Percentiles rank a stretch among this genome's conserved stretches.
Conservation (phyloP, 148 eudicot species). For the Vaccinium myrtillus region DNA sequence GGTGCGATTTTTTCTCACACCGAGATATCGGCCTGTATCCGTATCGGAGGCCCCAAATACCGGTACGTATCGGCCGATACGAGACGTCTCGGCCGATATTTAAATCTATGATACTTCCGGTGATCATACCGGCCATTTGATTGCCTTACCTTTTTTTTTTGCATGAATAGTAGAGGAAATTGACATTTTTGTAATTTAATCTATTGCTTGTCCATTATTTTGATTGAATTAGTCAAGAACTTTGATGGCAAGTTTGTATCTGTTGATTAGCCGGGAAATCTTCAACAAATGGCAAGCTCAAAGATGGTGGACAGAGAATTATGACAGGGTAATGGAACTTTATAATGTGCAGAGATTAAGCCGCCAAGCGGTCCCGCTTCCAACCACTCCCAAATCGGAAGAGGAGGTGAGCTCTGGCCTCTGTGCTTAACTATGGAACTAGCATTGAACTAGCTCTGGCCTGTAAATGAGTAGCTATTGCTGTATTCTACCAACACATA, state of each 20-base stretch:
- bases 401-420: slow-evolving; percentile 55
- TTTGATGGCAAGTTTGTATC: slow-evolving; percentile 22
- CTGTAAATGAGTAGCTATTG: background rate
- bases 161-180: background rate
- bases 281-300: slow-evolving; percentile 98
- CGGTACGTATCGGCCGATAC: no score
- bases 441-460: background rate
- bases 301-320: slow-evolving; percentile 97
- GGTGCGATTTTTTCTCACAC: no score
- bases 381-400: slow-evolving; percentile 65
- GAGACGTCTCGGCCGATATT: no score
- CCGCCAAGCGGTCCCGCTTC: slow-evolving; percentile 84
- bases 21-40: no score
- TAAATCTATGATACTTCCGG: no score
- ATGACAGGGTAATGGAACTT: slow-evolving; percentile 85
- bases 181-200: background rate
- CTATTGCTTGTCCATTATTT: background rate
- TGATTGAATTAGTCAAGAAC: background rate
- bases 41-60: no score
- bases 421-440: background rate
- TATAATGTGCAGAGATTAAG: slow-evolving; percentile 92
- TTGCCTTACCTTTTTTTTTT: background rate
- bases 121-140: background rate
- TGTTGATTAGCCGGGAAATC: slow-evolving; percentile 72
- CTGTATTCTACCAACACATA: background rate